Evolutionary conservation across 257 asterid species (phyloP).

Genomic region (Solanum ossicruentum): DNA sequence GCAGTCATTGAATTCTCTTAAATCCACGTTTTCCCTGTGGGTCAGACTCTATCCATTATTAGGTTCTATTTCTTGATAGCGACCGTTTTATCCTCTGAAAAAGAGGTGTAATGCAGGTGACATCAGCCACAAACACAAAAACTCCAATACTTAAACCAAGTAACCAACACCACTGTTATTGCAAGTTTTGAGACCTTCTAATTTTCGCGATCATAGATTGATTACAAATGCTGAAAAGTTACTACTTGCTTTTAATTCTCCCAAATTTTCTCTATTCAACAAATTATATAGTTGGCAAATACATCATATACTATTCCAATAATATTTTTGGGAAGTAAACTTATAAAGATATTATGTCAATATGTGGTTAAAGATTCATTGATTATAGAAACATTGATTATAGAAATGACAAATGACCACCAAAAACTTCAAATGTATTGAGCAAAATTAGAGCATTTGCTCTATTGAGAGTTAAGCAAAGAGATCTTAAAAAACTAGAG

Average conservation of each 20-base stretch:
- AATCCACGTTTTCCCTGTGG: too few relatives aligned
- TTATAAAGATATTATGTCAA: background rate
- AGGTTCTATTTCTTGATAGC: too few relatives aligned
- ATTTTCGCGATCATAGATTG: conserved; percentile 26
- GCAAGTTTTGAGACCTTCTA: conserved; percentile 60
- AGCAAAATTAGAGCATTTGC: background rate
- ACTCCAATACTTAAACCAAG: conserved; percentile 51
- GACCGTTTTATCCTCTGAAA: too few relatives aligned
- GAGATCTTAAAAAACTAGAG: background rate
- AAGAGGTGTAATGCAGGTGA: fast-evolving
- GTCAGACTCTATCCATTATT: too few relatives aligned
- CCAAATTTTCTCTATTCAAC: background rate
- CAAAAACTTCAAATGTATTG: background rate
- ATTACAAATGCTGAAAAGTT: background rate
- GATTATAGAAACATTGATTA: background rate
- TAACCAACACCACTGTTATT: conserved; percentile 27
- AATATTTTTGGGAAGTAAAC: background rate
- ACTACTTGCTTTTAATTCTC: background rate
- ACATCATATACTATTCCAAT: background rate
- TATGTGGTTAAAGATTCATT: background rate
- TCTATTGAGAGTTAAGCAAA: background rate
- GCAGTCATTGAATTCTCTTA: too few relatives aligned
- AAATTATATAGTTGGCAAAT: background rate
- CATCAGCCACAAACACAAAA: conserved; percentile 42
- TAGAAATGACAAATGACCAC: background rate